phyloP scores from a whole-genome alignment of 805 yeast genomes.

The Ogataea ramenticola region DNA sequence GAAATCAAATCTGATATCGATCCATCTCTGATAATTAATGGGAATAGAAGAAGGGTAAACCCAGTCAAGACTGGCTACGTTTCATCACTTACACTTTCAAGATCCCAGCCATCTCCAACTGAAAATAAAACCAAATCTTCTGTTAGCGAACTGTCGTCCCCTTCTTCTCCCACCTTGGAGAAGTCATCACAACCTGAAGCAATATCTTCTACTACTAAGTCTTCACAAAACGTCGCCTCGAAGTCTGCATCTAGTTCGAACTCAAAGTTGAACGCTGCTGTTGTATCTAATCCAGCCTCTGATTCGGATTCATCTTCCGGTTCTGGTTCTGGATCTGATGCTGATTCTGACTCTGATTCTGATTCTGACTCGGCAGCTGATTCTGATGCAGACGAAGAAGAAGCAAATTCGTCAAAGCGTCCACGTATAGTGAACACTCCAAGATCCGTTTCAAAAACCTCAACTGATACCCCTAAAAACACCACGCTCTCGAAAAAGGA shows the following conservation, averaged over 20 bases:
- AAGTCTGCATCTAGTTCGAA: background rate
- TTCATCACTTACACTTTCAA: background rate
- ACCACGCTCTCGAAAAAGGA: background rate
- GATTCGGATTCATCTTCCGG: constrained; percentile 5
- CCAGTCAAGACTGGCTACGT: background rate
- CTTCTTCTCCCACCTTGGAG: background rate
- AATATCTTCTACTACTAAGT: too few relatives aligned
- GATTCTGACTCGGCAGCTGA: constrained; percentile 10
- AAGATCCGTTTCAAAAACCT: constrained; percentile 2
- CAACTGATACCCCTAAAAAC: background rate
- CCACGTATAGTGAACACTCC: constrained; percentile 44
- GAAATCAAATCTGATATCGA: constrained; percentile 21
- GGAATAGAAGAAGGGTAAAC: constrained; percentile 3
- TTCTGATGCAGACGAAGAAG: constrained; percentile 13
- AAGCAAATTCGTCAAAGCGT: constrained; percentile 17
- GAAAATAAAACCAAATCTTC: too few relatives aligned
- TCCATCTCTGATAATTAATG: constrained; percentile 13
- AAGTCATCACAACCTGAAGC: too few relatives aligned
- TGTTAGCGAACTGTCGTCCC: too few relatives aligned
- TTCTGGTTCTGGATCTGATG: constrained; percentile 9
- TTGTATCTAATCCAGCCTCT: constrained; percentile 3
- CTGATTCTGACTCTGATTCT: constrained; percentile 15
- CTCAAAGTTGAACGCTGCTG: constrained; percentile 2
- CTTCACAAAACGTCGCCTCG: too few relatives aligned
- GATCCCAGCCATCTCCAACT: too few relatives aligned